These are phyloP conservation scores for Malus domestica DNA, from an alignment of 306 rosid genomes.

Conservation along the genomic window ASM211411v1 NC_041790.1:34946001-34946500, in stretches of 20 bases:
- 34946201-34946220: background rate
- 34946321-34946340: slow-evolving; percentile 24
- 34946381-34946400: background rate
- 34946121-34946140: too few relatives aligned
- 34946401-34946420: background rate
- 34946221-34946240: background rate
- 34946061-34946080: rapidly evolving
- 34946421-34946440: background rate
- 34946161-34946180: too few relatives aligned
- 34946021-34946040: too few relatives aligned
- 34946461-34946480: background rate
- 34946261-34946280: background rate
- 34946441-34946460: background rate
- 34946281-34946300: background rate
- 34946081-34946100: too few relatives aligned
- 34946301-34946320: background rate
- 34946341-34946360: slow-evolving; percentile 5
- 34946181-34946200: too few relatives aligned
- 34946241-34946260: background rate
- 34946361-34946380: background rate
- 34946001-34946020: too few relatives aligned
- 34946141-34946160: too few relatives aligned
- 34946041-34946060: rapidly evolving
- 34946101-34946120: too few relatives aligned
- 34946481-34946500: background rate